Evolutionary conservation across 768 basidiomycete genomes (phyloP), one percentile per base, ranked within the genome.

Genomic region (Agaricus sinodeliciosus): DNA sequence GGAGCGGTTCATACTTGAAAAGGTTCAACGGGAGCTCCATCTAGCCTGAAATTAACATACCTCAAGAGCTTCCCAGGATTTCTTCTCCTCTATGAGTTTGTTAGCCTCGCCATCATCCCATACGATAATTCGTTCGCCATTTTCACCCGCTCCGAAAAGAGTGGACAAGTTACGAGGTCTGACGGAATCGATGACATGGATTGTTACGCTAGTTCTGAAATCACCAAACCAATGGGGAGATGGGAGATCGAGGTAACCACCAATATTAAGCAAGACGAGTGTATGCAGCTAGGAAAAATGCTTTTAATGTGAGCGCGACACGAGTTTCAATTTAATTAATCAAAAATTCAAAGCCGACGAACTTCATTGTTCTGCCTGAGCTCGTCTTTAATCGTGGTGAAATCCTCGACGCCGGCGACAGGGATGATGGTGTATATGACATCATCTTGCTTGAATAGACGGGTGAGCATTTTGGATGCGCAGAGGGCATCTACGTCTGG

Each of bases 171-270:
- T 93, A 63, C 89, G 82, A 15, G 96, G 96, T 48, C 96, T 80
- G 16, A 85, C 81, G 3, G 95, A 92, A 69, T 99, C 96, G 69
- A 99, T 90, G 60, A 98, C 84, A 71, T 99, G 96, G 39, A 97
- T 78, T 2, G 77, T 82, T 49, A 91, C 73, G 19, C 74, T 71
- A 3, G 72, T 59, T 44, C 72, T 66, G 60, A 90, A 87, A 36
- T 81, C 81, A 46, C 90, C 90, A 63, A 93, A 87, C 85, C 87
- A 87, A 41, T 78, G 76, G 2, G 74, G 62, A 4, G 84, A 78
- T 8, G 90, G 79, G 4, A 99, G 77, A 56, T 96, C 93, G 31
- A 90, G 78, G 43, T 94, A 81, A 1, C 86, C 84, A 37, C 96
- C 96, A 73, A 99, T 89, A 59, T 95, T 95, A 45, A 99, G 69